phyloP scores from a whole-genome alignment of 192 early-diverging fungal genomes.

The Coemansia sp. region DNA sequence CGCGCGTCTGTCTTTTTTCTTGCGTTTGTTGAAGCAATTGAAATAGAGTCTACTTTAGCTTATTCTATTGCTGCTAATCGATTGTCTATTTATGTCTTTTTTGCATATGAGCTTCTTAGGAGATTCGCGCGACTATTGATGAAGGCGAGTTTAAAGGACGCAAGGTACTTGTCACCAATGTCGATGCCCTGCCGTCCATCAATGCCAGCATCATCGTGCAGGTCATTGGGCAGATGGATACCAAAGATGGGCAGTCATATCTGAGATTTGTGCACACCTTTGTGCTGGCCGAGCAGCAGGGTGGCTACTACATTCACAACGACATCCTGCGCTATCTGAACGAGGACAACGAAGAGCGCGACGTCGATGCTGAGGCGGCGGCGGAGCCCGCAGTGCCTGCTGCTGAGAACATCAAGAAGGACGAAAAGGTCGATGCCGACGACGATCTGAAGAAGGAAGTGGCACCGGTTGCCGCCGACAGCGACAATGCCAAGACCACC shows the following conservation, averaged over 20 bases:
- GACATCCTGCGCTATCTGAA: slow-evolving; percentile 94
- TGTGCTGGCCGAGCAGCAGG: slow-evolving; percentile 81
- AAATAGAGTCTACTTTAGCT: background rate
- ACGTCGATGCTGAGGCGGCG: slow-evolving; percentile 19
- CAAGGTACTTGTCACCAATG: slow-evolving; percentile 81
- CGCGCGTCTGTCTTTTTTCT: background rate
- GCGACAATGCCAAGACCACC: slow-evolving; percentile 12
- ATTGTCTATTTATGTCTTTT: background rate
- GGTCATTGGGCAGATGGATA: slow-evolving; percentile 82
- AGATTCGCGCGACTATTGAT: slow-evolving; percentile 73
- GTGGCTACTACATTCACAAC: slow-evolving; percentile 90
- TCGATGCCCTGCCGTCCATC: slow-evolving; percentile 77
- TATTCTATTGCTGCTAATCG: background rate
- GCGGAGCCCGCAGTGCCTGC: slow-evolving; percentile 12
- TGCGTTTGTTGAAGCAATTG: background rate
- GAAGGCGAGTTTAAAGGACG: slow-evolving; percentile 79
- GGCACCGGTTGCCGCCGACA: slow-evolving; percentile 13
- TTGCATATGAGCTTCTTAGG: slow-evolving; percentile 50
- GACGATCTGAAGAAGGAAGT: slow-evolving; percentile 23
- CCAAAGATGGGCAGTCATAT: slow-evolving; percentile 72
- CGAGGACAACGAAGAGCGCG: slow-evolving; percentile 72
- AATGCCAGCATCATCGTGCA: slow-evolving; percentile 82
- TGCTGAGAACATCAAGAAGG: slow-evolving; percentile 25
- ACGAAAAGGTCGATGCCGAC: slow-evolving; percentile 37
- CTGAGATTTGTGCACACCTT: slow-evolving; percentile 93